Percentiles rank a stretch among this genome's conserved stretches.
Conservation (phyloP, 2,329 filamentous ascomycete genomes). For the Acrocalymma vagum region DNA sequence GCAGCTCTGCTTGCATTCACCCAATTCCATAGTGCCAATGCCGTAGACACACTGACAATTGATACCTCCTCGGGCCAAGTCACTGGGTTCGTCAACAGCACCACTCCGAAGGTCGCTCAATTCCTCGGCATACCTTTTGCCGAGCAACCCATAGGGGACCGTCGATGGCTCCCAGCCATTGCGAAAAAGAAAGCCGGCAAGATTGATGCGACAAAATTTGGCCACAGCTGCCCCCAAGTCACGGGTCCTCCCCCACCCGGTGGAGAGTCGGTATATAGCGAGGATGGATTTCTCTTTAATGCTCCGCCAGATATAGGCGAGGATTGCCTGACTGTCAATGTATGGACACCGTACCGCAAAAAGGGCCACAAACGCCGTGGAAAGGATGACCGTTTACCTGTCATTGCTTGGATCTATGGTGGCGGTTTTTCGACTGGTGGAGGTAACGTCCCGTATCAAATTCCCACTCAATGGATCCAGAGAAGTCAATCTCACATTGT, state of each 20-base stretch:
- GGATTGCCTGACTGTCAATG: constrained; percentile 57
- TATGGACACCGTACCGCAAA: constrained; percentile 53
- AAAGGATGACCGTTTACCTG: constrained; percentile 47
- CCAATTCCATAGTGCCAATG: constrained; percentile 16
- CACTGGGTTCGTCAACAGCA: constrained; percentile 42
- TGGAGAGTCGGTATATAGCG: too few species aligned
- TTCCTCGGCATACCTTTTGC: constrained; percentile 51
- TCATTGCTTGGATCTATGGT: constrained; percentile 57
- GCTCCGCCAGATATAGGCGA: constrained; percentile 47
- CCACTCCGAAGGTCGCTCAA: constrained; percentile 46
- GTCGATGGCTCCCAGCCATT: constrained; percentile 43
- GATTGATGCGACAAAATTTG: constrained; percentile 37
- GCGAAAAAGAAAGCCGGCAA: constrained; percentile 22
- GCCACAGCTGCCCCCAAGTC: constrained; percentile 38
- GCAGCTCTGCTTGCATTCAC: constrained; percentile 15
- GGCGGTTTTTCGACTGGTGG: constrained; percentile 57
- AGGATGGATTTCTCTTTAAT: too few species aligned
- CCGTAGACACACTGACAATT: constrained; percentile 24
- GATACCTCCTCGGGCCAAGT: constrained; percentile 38
- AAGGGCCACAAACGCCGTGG: constrained; percentile 11
- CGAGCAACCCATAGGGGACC: constrained; percentile 40
- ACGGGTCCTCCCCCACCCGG: too few species aligned
- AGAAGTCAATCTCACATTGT: constrained; percentile 48
- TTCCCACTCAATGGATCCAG: constrained; percentile 35
- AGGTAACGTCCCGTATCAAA: constrained; percentile 52